These are phyloP conservation scores for Herpetospermum pedunculosum DNA, from an alignment of 306 rosid species.

Conservation along the genomic window DNA sequence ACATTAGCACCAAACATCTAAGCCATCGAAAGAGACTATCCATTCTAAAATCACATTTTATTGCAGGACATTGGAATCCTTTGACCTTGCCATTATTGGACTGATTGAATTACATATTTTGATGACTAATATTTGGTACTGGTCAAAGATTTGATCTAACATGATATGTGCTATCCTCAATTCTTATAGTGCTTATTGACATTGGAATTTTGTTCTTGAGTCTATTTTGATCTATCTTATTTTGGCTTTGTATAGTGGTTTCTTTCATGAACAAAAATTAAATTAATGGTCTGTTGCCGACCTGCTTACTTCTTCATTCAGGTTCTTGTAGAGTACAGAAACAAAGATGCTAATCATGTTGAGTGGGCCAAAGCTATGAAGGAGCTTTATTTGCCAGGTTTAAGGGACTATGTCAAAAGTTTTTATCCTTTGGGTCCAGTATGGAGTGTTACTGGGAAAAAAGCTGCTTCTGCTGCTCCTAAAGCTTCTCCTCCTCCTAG, in stretches of 20 bases:
- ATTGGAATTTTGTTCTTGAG: background rate
- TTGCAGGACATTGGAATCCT: background rate
- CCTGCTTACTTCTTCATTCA: conserved; percentile 21
- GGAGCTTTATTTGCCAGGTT: conserved; percentile 86
- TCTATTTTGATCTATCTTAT: background rate
- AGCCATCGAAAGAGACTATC: background rate
- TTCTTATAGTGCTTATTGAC: background rate
- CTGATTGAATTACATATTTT: background rate
- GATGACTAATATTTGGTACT: background rate
- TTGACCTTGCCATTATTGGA: background rate
- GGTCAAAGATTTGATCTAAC: background rate
- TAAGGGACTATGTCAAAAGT: conserved; percentile 83
- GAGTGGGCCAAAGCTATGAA: conserved; percentile 97
- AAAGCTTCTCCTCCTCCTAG: conserved; percentile 52
- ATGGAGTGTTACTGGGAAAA: conserved; percentile 75
- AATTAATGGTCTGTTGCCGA: background rate
- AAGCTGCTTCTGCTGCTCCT: conserved; percentile 32
- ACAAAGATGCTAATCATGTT: conserved; percentile 83
- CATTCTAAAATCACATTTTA: background rate
- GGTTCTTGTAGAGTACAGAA: conserved; percentile 86
- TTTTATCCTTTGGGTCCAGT: conserved; percentile 82
- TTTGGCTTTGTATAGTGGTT: background rate
- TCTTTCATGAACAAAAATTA: background rate
- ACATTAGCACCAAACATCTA: background rate
- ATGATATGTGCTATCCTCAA: background rate